Evolutionary conservation across 306 rosid genomes (phyloP).

Genomic region (Gynostemma pentaphyllum): DNA sequence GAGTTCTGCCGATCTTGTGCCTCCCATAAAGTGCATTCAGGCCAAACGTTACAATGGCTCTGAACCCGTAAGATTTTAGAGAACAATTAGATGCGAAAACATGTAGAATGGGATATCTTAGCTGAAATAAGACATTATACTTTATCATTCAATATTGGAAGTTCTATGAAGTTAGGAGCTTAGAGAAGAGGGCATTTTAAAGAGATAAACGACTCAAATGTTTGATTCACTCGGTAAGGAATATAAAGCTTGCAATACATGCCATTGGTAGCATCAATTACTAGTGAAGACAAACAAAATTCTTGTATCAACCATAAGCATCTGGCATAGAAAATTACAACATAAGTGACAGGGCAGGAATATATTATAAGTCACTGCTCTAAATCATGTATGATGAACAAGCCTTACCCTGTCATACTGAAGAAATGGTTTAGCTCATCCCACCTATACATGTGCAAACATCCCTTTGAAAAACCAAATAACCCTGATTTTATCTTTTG

Average conservation of each 20-base stretch:
- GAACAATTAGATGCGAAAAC: neutral
- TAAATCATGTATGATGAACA: neutral
- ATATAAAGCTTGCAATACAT: neutral
- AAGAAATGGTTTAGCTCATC: slow-evolving; percentile 82
- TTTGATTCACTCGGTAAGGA: neutral
- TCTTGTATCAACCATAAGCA: neutral
- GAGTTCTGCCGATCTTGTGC: slow-evolving; percentile 23
- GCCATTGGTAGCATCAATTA: neutral
- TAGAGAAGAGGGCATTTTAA: too few relatives aligned
- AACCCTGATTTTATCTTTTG: slow-evolving; percentile 51
- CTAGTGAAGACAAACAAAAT: neutral
- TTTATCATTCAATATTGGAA: neutral
- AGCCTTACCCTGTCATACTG: slow-evolving; percentile 58
- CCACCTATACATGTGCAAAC: slow-evolving; percentile 83
- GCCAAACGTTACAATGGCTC: slow-evolving; percentile 72
- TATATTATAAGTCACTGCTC: too few relatives aligned
- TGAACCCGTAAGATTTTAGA: slow-evolving; percentile 25
- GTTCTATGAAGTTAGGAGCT: neutral
- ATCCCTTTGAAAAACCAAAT: slow-evolving; percentile 90
- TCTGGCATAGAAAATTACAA: too few relatives aligned
- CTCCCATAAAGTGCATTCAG: slow-evolving; percentile 89
- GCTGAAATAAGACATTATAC: neutral
- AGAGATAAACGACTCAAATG: neutral
- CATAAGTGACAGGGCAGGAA: too few relatives aligned
- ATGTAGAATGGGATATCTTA: neutral